Conservation (phyloP, 2,329 filamentous ascomycete species). For the Lecanosticta acicola region DNA sequence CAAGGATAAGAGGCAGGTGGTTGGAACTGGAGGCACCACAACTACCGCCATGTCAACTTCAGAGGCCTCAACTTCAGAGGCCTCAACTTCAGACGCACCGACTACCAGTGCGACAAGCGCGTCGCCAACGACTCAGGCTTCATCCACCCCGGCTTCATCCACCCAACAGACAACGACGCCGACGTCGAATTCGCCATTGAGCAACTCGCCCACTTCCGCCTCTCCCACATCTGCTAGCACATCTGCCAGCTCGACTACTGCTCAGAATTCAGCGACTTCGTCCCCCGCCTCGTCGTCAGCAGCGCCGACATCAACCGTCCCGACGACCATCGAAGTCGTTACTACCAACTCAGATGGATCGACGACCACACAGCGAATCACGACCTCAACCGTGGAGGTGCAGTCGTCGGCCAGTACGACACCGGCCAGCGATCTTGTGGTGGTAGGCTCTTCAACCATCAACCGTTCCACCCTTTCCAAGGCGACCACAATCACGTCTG, state of each 20-base stretch:
- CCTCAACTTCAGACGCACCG: neutral
- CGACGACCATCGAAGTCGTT: slow-evolving; percentile 25
- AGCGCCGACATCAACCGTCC: slow-evolving; percentile 14
- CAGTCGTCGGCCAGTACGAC: slow-evolving; percentile 13
- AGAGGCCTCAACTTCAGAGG: slow-evolving; percentile 1
- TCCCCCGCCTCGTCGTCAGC: slow-evolving; percentile 3
- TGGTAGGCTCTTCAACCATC: slow-evolving; percentile 31
- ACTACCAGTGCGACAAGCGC: slow-evolving; percentile 8
- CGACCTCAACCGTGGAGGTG: slow-evolving; percentile 23
- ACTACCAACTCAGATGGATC: slow-evolving; percentile 29
- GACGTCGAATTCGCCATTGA: slow-evolving; percentile 11
- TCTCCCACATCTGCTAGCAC: slow-evolving; percentile 11
- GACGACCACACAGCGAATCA: slow-evolving; percentile 24
- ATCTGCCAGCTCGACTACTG: slow-evolving; percentile 10
- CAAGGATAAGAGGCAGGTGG: slow-evolving; percentile 30
- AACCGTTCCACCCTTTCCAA: slow-evolving; percentile 30
- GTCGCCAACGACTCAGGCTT: slow-evolving; percentile 12
- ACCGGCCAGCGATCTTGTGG: slow-evolving; percentile 20
- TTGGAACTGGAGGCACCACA: slow-evolving; percentile 27
- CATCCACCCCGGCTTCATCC: slow-evolving; percentile 8
- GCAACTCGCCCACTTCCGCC: slow-evolving; percentile 7
- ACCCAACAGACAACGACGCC: slow-evolving; percentile 9
- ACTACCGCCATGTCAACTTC: slow-evolving; percentile 6
- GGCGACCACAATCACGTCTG: slow-evolving; percentile 35
- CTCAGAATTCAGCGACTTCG: too few species aligned